A percentile compares a stretch with the other conserved stretches of the same genome.
Evolutionary conservation across 108 stramenopile genomes (phyloP).

Genomic region (Seminavis robusta): DNA sequence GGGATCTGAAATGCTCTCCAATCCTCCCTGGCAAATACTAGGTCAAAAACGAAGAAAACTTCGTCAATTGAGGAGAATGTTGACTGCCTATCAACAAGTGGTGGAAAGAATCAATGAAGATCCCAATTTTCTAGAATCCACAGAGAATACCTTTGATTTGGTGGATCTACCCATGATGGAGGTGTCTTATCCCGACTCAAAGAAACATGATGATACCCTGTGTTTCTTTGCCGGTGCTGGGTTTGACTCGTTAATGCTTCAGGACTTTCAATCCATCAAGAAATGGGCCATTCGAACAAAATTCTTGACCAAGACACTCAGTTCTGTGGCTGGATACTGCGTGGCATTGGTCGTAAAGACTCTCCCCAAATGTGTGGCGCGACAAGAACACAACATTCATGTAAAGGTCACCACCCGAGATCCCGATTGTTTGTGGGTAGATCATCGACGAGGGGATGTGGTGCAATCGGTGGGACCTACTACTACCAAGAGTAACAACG

Average conservation of each 20-base stretch:
- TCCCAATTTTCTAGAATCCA: too few relatives aligned
- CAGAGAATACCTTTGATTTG: slow-evolving; percentile 21
- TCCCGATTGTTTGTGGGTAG: slow-evolving; percentile 51
- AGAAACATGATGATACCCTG: slow-evolving; percentile 2
- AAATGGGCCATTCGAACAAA: slow-evolving; percentile 34
- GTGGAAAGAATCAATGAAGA: too few relatives aligned
- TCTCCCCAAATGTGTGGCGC: slow-evolving; percentile 43
- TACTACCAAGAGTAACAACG: neutral
- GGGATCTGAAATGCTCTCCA: slow-evolving; percentile 28
- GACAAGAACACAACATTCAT: slow-evolving; percentile 36
- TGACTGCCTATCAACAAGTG: too few relatives aligned
- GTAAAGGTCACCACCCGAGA: slow-evolving; percentile 42
- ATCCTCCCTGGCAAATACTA: too few relatives aligned
- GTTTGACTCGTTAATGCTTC: slow-evolving; percentile 63
- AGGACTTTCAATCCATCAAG: slow-evolving; percentile 64
- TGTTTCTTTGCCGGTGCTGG: slow-evolving; percentile 80
- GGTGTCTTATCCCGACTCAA: slow-evolving; percentile 25
- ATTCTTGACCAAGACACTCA: slow-evolving; percentile 32
- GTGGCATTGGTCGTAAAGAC: slow-evolving; percentile 58
- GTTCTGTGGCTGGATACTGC: slow-evolving; percentile 57
- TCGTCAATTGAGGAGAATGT: too few relatives aligned
- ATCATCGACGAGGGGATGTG: slow-evolving; percentile 75
- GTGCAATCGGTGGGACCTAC: slow-evolving; percentile 4
- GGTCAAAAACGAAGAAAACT: too few relatives aligned
- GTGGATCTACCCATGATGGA: slow-evolving; percentile 62